Evolutionary conservation across 129 eudicot species (phyloP).

Genomic region (Helianthus tuberosus): DNA sequence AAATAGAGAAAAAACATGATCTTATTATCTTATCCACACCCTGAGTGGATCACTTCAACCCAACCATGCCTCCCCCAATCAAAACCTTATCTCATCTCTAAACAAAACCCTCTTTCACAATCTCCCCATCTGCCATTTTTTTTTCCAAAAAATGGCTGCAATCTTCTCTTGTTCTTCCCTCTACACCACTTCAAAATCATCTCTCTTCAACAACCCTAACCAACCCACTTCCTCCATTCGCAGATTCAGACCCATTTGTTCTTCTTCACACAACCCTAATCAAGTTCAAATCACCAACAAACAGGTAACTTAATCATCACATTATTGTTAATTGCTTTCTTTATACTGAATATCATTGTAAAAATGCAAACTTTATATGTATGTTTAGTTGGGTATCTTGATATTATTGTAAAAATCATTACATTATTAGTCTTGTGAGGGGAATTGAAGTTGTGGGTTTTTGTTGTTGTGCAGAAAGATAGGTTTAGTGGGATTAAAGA

Average conservation of each 20-base stretch:
- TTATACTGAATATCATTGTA: too few species aligned
- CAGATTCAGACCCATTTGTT: conserved; percentile 39
- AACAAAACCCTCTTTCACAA: conserved; percentile 5
- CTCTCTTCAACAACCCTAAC: conserved; percentile 30
- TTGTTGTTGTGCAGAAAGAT: conserved; percentile 57
- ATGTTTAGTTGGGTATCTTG: too few species aligned
- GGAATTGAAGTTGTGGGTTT: neutral
- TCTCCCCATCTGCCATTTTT: neutral
- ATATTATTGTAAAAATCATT: too few species aligned
- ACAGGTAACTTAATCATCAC: conserved; percentile 42
- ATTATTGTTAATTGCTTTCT: too few species aligned
- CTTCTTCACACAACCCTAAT: conserved; percentile 35
- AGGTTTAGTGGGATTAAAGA: conserved; percentile 60
- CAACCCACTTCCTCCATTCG: conserved; percentile 25
- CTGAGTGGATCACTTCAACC: conserved; percentile 41
- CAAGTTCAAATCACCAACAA: conserved; percentile 32
- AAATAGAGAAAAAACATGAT: conserved; percentile 9
- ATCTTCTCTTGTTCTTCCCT: conserved; percentile 51
- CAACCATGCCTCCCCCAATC: conserved; percentile 22
- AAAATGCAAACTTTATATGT: neutral
- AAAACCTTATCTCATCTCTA: conserved; percentile 48
- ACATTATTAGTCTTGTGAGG: too few species aligned
- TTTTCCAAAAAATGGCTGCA: conserved; percentile 47
- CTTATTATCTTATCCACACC: conserved; percentile 46
- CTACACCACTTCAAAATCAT: conserved; percentile 23